A percentile compares a stretch with the other conserved stretches of the same genome.
These are phyloP conservation scores for Bacterosira constricta DNA, from an alignment of 108 stramenopile species.

Conservation along the genomic window DNA sequence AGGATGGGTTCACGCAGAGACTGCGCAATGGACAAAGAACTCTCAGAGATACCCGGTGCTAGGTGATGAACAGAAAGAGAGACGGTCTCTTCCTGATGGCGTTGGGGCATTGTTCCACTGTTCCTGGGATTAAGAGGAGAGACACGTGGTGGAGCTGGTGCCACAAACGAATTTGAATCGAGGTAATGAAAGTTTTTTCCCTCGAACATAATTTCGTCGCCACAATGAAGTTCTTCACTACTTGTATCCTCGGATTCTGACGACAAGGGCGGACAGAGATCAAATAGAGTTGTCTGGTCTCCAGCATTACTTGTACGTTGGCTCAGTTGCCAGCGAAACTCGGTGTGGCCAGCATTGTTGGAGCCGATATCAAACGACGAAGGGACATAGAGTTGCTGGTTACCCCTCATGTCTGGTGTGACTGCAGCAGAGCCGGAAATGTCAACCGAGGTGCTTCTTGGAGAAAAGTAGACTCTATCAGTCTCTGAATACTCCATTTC, in stretches of 20 bases:
- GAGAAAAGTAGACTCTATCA: background rate
- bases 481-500: background rate
- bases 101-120: background rate
- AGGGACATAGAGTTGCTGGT: background rate
- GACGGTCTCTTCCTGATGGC: too few relatives aligned
- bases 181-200: slow-evolving; percentile 67
- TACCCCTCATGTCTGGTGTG: background rate
- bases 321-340: background rate
- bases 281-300: background rate
- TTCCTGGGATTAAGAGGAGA: slow-evolving; percentile 5
- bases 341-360: background rate
- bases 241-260: background rate
- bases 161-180: slow-evolving; percentile 44
- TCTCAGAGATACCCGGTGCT: slow-evolving; percentile 1
- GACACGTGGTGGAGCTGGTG: background rate
- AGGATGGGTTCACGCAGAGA: slow-evolving; percentile 20
- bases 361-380: background rate
- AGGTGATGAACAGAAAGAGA: background rate
- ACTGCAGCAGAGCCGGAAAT: background rate
- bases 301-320: background rate
- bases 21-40: slow-evolving; percentile 7
- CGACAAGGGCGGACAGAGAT: background rate
- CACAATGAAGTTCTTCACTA: slow-evolving; percentile 25
- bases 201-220: slow-evolving; percentile 64
- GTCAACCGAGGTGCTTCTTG: background rate